Percentiles rank a stretch among this genome's conserved stretches.
These are phyloP conservation scores for Teunomyces barrocoloradensis DNA, from an alignment of 805 yeast genomes.

Conservation along the genomic window DNA sequence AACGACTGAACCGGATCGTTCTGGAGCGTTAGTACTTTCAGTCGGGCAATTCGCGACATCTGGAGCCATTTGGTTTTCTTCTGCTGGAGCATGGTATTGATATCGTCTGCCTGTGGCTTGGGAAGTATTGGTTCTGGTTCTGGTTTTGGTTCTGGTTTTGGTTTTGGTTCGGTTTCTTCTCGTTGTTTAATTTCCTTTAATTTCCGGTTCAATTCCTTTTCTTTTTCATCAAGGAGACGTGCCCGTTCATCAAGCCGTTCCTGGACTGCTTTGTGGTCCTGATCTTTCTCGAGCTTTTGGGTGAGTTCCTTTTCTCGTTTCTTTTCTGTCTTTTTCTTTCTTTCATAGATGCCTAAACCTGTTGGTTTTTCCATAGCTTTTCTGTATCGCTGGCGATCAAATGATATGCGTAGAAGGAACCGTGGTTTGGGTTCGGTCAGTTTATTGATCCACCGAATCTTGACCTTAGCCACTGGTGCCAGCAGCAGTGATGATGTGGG, in stretches of 20 bases:
- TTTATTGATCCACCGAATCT: conserved; percentile 28
- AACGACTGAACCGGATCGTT: conserved; percentile 25
- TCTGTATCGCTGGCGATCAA: conserved; percentile 5
- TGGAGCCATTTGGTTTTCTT: conserved; percentile 34
- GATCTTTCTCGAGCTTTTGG: neutral
- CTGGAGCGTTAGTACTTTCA: conserved; percentile 26
- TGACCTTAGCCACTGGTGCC: neutral
- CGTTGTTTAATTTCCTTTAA: neutral
- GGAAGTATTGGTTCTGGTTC: neutral
- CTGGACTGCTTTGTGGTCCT: neutral
- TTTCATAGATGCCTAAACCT: neutral
- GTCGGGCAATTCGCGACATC: conserved; percentile 35
- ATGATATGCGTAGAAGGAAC: conserved; percentile 24
- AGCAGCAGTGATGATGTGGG: too few relatives aligned
- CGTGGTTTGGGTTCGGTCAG: conserved; percentile 19
- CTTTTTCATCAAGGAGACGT: neutral
- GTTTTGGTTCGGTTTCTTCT: neutral
- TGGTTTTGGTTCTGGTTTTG: neutral
- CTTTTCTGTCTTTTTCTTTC: neutral
- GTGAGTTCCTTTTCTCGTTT: neutral
- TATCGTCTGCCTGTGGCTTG: conserved; percentile 4
- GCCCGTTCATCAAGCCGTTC: neutral
- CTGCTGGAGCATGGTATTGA: conserved; percentile 16
- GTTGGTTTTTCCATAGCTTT: neutral
- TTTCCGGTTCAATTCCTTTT: neutral